Conservation (phyloP, 179 eudicot species). For the Corrigiola litoralis region DNA sequence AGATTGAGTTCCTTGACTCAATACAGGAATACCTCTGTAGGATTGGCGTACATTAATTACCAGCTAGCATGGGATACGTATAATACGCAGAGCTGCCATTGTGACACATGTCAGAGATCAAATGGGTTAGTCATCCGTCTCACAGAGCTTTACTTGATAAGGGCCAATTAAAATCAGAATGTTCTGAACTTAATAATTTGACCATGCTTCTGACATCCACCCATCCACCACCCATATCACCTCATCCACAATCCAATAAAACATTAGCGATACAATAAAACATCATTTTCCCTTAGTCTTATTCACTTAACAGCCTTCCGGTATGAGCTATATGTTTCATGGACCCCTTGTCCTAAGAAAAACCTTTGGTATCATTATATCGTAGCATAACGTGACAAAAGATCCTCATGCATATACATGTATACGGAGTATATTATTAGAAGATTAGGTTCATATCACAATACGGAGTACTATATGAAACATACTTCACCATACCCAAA, state of each 20-base stretch:
- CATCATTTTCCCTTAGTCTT: background rate
- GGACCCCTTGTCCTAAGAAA: conserved; percentile 5
- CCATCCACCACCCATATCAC: conserved; percentile 16
- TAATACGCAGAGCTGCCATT: background rate
- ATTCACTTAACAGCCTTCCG: background rate
- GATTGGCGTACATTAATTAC: background rate
- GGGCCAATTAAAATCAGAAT: conserved; percentile 17
- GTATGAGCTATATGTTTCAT: background rate
- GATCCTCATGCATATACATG: background rate
- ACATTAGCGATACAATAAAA: background rate
- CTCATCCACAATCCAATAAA: conserved; percentile 23
- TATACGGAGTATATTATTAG: too few species aligned
- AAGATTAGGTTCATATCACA: conserved; percentile 11
- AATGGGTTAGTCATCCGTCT: background rate
- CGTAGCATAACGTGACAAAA: conserved; percentile 15
- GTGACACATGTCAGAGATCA: conserved; percentile 1
- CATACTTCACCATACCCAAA: conserved; percentile 16
- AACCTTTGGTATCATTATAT: background rate
- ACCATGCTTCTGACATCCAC: conserved; percentile 4
- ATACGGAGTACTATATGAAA: background rate
- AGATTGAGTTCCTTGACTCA: background rate
- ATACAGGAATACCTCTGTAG: background rate
- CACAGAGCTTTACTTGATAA: background rate
- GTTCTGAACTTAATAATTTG: conserved; percentile 1
- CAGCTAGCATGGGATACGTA: background rate